These are phyloP conservation scores for Diacronema lutheri DNA, from an alignment of 78 protist genomes.

Conservation along the genomic window DNA sequence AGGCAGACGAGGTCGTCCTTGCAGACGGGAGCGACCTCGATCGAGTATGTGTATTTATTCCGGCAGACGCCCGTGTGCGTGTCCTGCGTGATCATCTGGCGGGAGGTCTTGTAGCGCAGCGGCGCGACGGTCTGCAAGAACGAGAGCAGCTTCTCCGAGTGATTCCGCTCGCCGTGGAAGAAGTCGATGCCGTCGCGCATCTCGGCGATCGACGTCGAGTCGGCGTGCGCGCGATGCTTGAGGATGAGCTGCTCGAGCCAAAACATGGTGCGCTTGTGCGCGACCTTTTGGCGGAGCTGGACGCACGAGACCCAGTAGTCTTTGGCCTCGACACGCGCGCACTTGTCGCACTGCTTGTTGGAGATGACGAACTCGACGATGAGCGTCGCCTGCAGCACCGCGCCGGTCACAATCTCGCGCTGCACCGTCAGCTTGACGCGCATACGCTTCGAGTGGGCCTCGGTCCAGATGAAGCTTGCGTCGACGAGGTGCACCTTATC, in stretches of 20 bases:
- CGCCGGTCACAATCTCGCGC: conserved; percentile 78
- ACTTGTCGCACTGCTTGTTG: conserved; percentile 81
- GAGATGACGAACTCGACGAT: conserved; percentile 85
- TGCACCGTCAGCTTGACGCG: conserved; percentile 90
- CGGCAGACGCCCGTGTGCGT: conserved; percentile 77
- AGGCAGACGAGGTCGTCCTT: conserved; percentile 90
- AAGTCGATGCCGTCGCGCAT: conserved; percentile 94
- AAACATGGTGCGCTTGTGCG: conserved; percentile 93
- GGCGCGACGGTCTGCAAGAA: conserved; percentile 81
- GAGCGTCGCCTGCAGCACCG: conserved; percentile 75
- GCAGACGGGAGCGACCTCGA: conserved; percentile 96
- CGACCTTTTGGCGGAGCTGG: conserved; percentile 95
- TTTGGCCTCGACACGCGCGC: conserved; percentile 83
- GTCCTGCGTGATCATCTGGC: conserved; percentile 82
- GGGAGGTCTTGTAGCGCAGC: neutral
- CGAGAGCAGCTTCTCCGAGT: conserved; percentile 79
- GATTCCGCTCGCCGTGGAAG: conserved; percentile 71
- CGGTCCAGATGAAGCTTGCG: conserved; percentile 99
- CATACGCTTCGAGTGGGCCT: conserved; percentile 96
- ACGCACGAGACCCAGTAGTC: conserved; percentile 90
- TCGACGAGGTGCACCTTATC: conserved; percentile 87
- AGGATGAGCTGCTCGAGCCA: conserved; percentile 95
- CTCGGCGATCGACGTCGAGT: conserved; percentile 67
- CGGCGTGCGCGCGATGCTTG: conserved; percentile 84
- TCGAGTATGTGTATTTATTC: conserved; percentile 79